These are phyloP conservation scores for Morella rubra DNA, from an alignment of 306 rosid species.

Conservation along the genomic window DNA sequence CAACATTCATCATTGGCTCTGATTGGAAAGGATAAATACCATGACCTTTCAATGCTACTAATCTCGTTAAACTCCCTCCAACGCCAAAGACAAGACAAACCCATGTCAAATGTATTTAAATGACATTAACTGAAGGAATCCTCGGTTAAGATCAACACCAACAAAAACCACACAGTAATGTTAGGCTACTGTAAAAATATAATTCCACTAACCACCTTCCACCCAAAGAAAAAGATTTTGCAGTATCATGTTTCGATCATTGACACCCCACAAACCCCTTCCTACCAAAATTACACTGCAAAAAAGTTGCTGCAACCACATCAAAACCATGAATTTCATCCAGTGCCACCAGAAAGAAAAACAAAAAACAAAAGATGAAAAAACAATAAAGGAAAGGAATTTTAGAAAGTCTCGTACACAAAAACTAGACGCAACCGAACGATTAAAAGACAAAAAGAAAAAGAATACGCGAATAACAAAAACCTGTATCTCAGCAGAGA, in stretches of 20 bases:
- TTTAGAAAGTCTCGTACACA: background rate
- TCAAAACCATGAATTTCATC: background rate
- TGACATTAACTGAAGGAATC: background rate
- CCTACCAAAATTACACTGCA: background rate
- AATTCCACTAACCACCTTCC: background rate
- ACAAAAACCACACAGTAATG: background rate
- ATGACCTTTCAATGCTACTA: background rate
- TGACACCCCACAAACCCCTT: background rate
- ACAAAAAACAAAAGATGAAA: background rate
- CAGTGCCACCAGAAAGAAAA: background rate
- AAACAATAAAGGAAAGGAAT: background rate
- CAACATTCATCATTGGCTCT: background rate
- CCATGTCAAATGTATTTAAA: background rate
- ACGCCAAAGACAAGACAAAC: background rate
- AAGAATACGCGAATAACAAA: background rate
- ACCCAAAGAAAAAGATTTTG: background rate
- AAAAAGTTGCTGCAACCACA: conserved; percentile 5
- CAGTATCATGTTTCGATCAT: background rate
- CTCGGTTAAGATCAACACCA: background rate
- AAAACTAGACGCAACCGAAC: background rate
- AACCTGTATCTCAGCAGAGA: conserved; percentile 23
- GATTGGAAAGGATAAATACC: background rate
- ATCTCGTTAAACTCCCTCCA: background rate
- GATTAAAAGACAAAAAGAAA: background rate
- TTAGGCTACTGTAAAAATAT: background rate